These are phyloP conservation scores for Medicago arabica DNA, from an alignment of 306 rosid species.

Conservation along the genomic window DNA sequence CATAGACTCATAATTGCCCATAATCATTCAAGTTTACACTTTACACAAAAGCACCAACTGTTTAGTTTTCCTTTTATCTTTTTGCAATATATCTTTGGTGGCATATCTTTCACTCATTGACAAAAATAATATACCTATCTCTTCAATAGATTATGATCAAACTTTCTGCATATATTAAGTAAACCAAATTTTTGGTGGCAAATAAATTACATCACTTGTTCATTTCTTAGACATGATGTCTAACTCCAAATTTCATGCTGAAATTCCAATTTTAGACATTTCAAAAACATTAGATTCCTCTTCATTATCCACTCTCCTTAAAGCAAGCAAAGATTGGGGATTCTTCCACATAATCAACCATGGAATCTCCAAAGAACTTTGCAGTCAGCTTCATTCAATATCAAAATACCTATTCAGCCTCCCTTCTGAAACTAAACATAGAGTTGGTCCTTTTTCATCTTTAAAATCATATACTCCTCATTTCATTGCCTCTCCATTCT, in stretches of 20 bases:
- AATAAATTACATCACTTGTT: not conserved
- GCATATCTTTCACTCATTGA: constrained; percentile 25
- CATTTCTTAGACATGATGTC: constrained; percentile 46
- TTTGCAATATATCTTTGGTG: constrained; percentile 33
- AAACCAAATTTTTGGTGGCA: not conserved
- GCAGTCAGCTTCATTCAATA: constrained; percentile 55
- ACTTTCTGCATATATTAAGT: constrained; percentile 30
- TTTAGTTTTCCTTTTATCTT: not conserved
- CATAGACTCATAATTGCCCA: constrained; percentile 41
- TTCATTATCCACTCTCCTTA: constrained; percentile 63
- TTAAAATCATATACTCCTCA: constrained; percentile 82
- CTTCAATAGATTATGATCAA: constrained; percentile 10
- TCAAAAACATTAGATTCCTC: constrained; percentile 69
- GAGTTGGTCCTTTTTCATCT: constrained; percentile 87
- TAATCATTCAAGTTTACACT: constrained; percentile 34
- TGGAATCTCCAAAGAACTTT: constrained; percentile 83
- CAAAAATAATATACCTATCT: constrained; percentile 11
- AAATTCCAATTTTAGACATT: constrained; percentile 84
- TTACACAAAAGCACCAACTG: not conserved
- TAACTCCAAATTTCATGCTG: constrained; percentile 52
- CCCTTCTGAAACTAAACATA: constrained; percentile 80
- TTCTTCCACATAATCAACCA: constrained; percentile 91
- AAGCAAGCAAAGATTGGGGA: constrained; percentile 88
- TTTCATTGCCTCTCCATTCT: constrained; percentile 98
- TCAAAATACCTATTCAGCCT: constrained; percentile 68